Evolutionary conservation across 805 yeast genomes (phyloP).

Genomic region (Pichia phayaonensis): DNA sequence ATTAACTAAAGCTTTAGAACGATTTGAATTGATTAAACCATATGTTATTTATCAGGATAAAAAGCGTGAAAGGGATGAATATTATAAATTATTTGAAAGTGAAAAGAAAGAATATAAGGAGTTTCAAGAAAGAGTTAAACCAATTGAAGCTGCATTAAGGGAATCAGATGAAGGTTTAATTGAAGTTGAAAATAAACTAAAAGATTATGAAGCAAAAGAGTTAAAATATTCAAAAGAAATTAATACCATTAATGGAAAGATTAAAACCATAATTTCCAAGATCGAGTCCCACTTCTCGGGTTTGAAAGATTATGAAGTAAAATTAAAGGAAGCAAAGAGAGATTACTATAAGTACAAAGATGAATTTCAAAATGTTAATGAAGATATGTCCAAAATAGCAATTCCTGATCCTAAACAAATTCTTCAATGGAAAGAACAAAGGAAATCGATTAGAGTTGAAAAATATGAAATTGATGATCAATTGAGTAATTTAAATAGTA

Average conservation of each 20-base stretch:
- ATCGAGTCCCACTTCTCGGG: constrained; percentile 26
- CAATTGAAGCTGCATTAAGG: constrained; percentile 16
- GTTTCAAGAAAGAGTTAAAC: constrained; percentile 20
- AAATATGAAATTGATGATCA: constrained; percentile 16
- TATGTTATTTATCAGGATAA: constrained; percentile 29
- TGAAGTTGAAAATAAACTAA: constrained; percentile 5
- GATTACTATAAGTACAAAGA: constrained; percentile 25
- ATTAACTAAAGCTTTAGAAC: constrained; percentile 33
- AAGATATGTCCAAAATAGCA: constrained; percentile 11
- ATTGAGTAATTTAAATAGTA: constrained; percentile 12
- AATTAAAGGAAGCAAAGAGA: constrained; percentile 31
- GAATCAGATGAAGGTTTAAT: constrained; percentile 7
- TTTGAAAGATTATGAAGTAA: constrained; percentile 28
- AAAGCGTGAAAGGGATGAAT: constrained; percentile 29
- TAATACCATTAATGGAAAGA: constrained; percentile 1
- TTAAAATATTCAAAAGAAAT: not conserved
- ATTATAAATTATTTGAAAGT: constrained; percentile 21
- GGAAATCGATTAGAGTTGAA: constrained; percentile 20
- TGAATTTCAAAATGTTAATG: constrained; percentile 10
- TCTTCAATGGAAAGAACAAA: constrained; percentile 18
- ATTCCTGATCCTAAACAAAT: constrained; percentile 15
- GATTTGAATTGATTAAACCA: constrained; percentile 31
- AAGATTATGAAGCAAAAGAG: not conserved
- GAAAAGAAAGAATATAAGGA: constrained; percentile 17
- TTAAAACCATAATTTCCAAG: constrained; percentile 18